A percentile compares a stretch with the other conserved stretches of the same genome.
Evolutionary conservation across 768 basidiomycete species (phyloP).

Genomic region (Aureoboletus auriporus): DNA sequence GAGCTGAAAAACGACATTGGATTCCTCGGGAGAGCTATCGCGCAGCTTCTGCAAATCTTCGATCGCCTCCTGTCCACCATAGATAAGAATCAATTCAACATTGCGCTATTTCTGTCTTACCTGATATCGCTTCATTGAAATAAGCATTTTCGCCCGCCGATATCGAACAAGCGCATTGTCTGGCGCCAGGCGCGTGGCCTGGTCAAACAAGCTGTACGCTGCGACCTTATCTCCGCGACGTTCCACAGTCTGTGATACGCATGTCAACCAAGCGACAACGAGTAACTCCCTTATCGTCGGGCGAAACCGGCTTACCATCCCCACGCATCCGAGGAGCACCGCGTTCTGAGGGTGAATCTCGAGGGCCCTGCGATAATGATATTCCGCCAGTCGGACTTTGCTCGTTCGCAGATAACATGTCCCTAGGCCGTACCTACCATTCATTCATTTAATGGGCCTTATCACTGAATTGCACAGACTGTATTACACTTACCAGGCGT

Average conservation of each 20-base stretch:
- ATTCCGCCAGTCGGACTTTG: slow-evolving; percentile 90
- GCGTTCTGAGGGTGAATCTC: slow-evolving; percentile 94
- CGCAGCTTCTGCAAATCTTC: slow-evolving; percentile 77
- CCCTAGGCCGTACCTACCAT: slow-evolving; percentile 92
- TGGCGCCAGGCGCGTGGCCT: slow-evolving; percentile 74
- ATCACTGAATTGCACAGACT: not conserved
- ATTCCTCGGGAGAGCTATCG: slow-evolving; percentile 86
- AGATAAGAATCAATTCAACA: slow-evolving; percentile 19
- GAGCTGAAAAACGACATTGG: slow-evolving; percentile 94
- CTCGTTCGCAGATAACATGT: slow-evolving; percentile 94
- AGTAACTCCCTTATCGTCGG: slow-evolving; percentile 19
- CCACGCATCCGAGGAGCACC: slow-evolving; percentile 93
- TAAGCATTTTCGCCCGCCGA: slow-evolving; percentile 87
- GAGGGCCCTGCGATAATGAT: slow-evolving; percentile 90
- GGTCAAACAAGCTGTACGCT: slow-evolving; percentile 77
- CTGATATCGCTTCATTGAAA: slow-evolving; percentile 77
- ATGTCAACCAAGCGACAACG: slow-evolving; percentile 9
- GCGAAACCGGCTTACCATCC: slow-evolving; percentile 68
- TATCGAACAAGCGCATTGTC: slow-evolving; percentile 93
- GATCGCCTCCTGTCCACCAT: slow-evolving; percentile 62
- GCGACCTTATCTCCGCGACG: slow-evolving; percentile 71
- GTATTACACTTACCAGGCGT: slow-evolving; percentile 78
- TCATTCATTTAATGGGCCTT: slow-evolving; percentile 25
- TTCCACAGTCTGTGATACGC: slow-evolving; percentile 71
- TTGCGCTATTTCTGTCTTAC: slow-evolving; percentile 44